Evolutionary conservation across 306 rosid genomes (phyloP).

Genomic region (Vicia faba): DNA sequence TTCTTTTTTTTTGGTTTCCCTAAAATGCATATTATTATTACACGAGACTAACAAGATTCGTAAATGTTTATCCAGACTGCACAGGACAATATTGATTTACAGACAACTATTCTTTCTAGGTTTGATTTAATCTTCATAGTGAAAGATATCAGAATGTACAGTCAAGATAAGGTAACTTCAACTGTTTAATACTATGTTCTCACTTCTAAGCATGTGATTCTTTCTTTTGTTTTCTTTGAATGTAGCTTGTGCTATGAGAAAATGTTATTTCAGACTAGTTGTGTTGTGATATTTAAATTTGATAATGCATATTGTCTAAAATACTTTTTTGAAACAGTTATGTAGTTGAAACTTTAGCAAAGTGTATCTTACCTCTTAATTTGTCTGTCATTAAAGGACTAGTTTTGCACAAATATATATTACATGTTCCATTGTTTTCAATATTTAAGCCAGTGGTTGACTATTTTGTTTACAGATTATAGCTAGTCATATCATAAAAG

Average conservation of each 20-base stretch:
- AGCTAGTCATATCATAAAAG: conserved; percentile 87
- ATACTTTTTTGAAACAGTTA: not conserved
- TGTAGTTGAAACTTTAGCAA: conserved; percentile 4
- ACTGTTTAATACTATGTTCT: conserved; percentile 31
- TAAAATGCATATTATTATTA: not conserved
- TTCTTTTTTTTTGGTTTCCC: conserved; percentile 3
- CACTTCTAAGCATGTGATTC: not conserved
- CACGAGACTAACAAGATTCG: conserved; percentile 39
- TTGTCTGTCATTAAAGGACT: conserved; percentile 2
- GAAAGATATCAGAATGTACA: conserved; percentile 90
- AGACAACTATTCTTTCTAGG: conserved; percentile 97
- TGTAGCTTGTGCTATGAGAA: conserved; percentile 24
- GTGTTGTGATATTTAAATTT: conserved; percentile 6
- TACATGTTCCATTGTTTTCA: conserved; percentile 25
- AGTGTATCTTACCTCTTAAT: not conserved
- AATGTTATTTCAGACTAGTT: not conserved
- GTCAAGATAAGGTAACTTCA: conserved; percentile 86
- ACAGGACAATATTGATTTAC: conserved; percentile 97
- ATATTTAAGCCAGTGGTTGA: conserved; percentile 30
- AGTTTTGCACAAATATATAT: conserved; percentile 25
- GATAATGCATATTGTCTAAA: not conserved
- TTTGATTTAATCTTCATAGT: conserved; percentile 96
- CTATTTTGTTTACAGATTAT: conserved; percentile 62
- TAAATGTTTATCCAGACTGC: conserved; percentile 72
- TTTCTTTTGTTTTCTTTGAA: conserved; percentile 2